Evolutionary conservation across 2,329 filamentous ascomycete species (phyloP), one percentile per base, ranked within the genome.

Genomic region (Hypoxylon rubiginosum): DNA sequence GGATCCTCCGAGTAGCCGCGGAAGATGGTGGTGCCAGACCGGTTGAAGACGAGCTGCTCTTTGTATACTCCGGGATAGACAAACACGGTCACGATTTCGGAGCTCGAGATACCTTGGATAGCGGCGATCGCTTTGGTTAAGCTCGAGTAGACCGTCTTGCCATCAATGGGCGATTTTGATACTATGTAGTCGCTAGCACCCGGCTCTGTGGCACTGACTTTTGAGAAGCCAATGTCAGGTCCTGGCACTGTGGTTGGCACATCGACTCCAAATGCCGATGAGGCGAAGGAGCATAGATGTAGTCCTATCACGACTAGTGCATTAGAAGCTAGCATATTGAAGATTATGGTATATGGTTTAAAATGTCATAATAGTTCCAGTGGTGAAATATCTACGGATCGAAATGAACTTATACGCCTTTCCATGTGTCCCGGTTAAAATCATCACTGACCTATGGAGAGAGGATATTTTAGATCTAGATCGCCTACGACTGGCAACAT

Each of bases 11-110:
- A 56, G 62, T 65, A 68, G 3, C 66, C 66, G 8, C 62, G 62
- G 58, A 68, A 62, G 46, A 63, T 63, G 13, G 62, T 65, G 13
- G 58, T 65, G 48, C 62, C 66, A 7, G 66, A 51, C n/a, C 66
- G 62, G 39, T 50, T 57, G 55, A 65, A 54, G 58, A 60, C 48
- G 11, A 68, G 15, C 24, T 68, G 66, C 36, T 68, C 66, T 13
- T 65, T 57, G 52, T 68, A 68, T 10, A 46, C 10, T 5, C 66
- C 66, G 4, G 66, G 66, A 19, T 65, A 68, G 11, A 51, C 15
- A 32, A 68, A 68, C 26, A 68, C 48, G 9, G 58, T 62, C 15
- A 62, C 58, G 13, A 13, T 10, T 4, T 56, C 21, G 9, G 34
- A 17, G 58, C 54, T 59, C 19, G 58, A 36, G 11, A 62, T 28